A percentile compares a stretch with the other conserved stretches of the same genome.
Evolutionary conservation across 345 rosid genomes (phyloP).

Genomic region (Rubroshorea leprosula): DNA sequence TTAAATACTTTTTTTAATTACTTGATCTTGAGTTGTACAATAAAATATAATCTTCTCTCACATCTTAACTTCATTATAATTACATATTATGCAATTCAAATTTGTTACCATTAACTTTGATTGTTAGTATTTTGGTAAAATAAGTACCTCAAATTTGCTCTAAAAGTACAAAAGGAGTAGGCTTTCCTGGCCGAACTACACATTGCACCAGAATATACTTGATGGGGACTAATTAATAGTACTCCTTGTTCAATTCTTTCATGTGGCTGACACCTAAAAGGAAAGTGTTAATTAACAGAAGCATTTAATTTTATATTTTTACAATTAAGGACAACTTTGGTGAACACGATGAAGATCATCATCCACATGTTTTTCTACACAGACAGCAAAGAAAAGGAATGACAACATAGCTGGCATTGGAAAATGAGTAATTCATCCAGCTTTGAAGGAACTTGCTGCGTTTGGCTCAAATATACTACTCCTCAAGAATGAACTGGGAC

Average conservation of each 20-base stretch:
- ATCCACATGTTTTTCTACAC: constrained; percentile 17
- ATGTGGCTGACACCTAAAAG: too few species aligned
- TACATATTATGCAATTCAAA: too few species aligned
- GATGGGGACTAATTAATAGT: neutral
- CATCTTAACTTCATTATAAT: too few species aligned
- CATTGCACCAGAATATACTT: neutral
- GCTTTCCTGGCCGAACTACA: neutral
- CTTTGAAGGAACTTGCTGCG: constrained; percentile 21
- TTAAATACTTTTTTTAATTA: too few species aligned
- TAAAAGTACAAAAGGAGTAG: too few species aligned
- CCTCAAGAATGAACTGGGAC: constrained; percentile 9
- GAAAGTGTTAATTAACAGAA: neutral
- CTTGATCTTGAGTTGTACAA: too few species aligned
- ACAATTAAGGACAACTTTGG: neutral
- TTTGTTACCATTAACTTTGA: too few species aligned
- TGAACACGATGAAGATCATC: constrained; percentile 21
- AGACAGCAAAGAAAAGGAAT: neutral
- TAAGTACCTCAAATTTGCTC: too few species aligned
- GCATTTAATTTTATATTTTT: neutral
- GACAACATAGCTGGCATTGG: constrained; percentile 8
- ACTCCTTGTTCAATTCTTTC: too few species aligned
- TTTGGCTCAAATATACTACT: constrained; percentile 3
- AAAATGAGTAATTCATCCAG: constrained; percentile 17
- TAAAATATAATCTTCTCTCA: too few species aligned
- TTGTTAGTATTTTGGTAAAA: too few species aligned